Evolutionary conservation across 192 early-diverging fungal genomes (phyloP).

Genomic region (Podochytrium sp.): DNA sequence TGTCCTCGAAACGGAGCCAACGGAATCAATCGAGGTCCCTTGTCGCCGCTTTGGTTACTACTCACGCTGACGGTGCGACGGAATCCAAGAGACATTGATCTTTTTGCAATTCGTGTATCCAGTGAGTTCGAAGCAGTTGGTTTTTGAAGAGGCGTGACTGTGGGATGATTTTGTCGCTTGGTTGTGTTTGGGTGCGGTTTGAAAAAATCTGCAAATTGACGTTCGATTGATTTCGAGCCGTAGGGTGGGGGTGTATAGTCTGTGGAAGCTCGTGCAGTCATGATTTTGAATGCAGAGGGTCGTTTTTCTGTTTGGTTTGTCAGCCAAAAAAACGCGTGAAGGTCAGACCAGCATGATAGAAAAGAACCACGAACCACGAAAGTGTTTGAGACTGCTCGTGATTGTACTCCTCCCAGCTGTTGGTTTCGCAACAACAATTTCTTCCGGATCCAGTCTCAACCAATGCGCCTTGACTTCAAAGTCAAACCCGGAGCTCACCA

Average conservation of each 20-base stretch:
- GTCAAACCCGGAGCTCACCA: slow-evolving; percentile 33
- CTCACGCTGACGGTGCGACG: neutral
- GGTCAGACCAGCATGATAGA: too few species aligned
- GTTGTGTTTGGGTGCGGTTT: neutral
- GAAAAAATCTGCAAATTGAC: neutral
- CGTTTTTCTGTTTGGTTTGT: too few species aligned
- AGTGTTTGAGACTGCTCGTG: too few species aligned
- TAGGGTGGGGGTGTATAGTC: neutral
- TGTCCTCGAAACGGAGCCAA: slow-evolving; percentile 62
- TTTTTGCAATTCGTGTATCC: neutral
- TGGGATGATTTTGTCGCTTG: neutral
- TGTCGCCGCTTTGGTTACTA: neutral
- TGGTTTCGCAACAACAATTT: neutral
- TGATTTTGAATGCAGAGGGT: too few species aligned
- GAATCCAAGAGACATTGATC: neutral
- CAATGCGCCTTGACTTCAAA: slow-evolving; percentile 13
- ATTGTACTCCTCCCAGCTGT: too few species aligned
- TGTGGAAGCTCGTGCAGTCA: too few species aligned
- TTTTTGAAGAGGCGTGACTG: neutral
- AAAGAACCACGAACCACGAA: too few species aligned
- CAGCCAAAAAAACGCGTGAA: too few species aligned
- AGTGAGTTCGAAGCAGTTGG: neutral
- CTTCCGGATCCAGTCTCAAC: neutral
- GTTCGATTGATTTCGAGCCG: neutral
- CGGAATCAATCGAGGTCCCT: neutral